A percentile compares a stretch with the other conserved stretches of the same genome.
These are phyloP conservation scores for Candida insectorum DNA, from an alignment of 805 yeast species.

Conservation along the genomic window DNA sequence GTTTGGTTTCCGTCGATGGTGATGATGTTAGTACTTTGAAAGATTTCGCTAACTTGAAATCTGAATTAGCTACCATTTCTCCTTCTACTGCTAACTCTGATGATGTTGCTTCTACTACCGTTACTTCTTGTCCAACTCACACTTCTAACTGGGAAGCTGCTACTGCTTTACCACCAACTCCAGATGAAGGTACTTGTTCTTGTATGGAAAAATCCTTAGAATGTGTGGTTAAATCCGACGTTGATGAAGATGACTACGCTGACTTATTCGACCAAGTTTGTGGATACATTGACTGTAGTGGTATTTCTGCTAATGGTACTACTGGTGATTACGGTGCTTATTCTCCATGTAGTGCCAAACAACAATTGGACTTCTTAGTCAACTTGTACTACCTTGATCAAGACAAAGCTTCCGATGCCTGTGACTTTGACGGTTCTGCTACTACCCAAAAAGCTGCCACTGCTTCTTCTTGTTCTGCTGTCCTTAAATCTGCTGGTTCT, in stretches of 20 bases:
- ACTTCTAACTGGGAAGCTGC: slow-evolving; percentile 36
- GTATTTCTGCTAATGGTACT: slow-evolving; percentile 36
- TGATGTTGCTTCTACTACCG: slow-evolving; percentile 21
- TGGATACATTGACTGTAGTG: slow-evolving; percentile 30
- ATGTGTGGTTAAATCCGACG: slow-evolving; percentile 32
- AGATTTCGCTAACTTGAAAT: slow-evolving; percentile 62
- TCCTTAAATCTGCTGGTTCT: slow-evolving; percentile 63
- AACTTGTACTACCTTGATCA: slow-evolving; percentile 35
- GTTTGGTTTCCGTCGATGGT: slow-evolving; percentile 57
- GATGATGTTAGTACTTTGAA: slow-evolving; percentile 53
- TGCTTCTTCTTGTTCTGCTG: slow-evolving; percentile 51
- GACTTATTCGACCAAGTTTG: slow-evolving; percentile 34
- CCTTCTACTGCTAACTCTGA: slow-evolving; percentile 20
- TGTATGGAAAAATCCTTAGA: slow-evolving; percentile 31
- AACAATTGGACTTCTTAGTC: slow-evolving; percentile 36
- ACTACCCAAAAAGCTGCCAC: slow-evolving; percentile 29
- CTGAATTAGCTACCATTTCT: slow-evolving; percentile 50
- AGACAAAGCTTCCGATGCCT: slow-evolving; percentile 24
- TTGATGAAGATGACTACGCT: slow-evolving; percentile 28
- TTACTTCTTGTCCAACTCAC: slow-evolving; percentile 34
- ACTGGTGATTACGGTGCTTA: slow-evolving; percentile 40
- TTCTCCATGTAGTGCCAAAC: slow-evolving; percentile 35
- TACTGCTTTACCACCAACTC: slow-evolving; percentile 42
- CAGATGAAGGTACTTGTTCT: slow-evolving; percentile 32
- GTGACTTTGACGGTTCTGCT: slow-evolving; percentile 41